These are phyloP conservation scores for Aspergillus uvarum DNA, from an alignment of 2,329 filamentous ascomycete species.

Conservation along the genomic window DNA sequence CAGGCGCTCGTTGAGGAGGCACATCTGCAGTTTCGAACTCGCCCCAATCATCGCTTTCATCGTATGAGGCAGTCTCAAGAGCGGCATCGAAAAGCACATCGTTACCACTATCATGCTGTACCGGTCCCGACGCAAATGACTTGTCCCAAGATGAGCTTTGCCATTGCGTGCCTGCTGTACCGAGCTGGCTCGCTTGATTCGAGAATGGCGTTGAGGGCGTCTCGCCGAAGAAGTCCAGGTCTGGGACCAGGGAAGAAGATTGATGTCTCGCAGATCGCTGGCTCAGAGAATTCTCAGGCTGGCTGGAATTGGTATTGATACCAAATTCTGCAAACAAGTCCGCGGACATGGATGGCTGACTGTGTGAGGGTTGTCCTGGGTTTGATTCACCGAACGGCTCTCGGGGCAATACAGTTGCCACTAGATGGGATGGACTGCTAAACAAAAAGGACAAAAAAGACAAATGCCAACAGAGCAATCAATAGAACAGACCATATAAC, in stretches of 20 bases:
- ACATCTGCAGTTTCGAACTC: constrained; percentile 43
- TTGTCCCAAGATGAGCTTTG: constrained; percentile 16
- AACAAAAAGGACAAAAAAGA: background rate
- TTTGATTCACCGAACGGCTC: background rate
- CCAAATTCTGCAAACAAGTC: constrained; percentile 56
- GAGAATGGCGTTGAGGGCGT: constrained; percentile 10
- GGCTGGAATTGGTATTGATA: constrained; percentile 20
- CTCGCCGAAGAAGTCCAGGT: constrained; percentile 24
- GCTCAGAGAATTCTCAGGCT: constrained; percentile 12
- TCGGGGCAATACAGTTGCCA: background rate
- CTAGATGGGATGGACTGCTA: background rate
- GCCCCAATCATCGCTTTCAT: constrained; percentile 47
- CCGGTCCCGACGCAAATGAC: constrained; percentile 12
- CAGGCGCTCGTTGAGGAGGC: background rate
- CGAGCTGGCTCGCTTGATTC: constrained; percentile 1
- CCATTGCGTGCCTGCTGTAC: constrained; percentile 1
- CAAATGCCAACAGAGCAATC: background rate
- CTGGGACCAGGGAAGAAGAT: constrained; percentile 24
- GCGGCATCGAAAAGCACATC: constrained; percentile 66
- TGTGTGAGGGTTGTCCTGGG: background rate
- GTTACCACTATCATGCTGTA: constrained; percentile 28
- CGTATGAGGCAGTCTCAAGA: constrained; percentile 27
- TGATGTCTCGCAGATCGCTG: constrained; percentile 14
- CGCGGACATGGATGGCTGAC: constrained; percentile 48
- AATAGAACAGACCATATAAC: background rate